These are phyloP conservation scores for Ammopiptanthus mongolicus DNA, from an alignment of 306 rosid species.

Conservation along the genomic window DNA sequence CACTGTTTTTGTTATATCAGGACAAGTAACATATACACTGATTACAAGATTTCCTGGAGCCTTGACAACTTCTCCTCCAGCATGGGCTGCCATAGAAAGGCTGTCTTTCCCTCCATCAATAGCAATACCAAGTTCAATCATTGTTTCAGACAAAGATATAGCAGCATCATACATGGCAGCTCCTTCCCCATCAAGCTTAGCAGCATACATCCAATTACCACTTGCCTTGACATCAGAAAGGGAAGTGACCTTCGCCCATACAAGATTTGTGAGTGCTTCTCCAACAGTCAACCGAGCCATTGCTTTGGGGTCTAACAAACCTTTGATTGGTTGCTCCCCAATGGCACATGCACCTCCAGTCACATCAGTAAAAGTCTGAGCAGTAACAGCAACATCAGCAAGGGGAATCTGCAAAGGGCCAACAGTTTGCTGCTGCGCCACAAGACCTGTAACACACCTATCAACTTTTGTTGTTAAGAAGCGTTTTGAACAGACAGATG, in stretches of 20 bases:
- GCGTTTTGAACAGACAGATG: constrained; percentile 78
- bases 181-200: constrained; percentile 93
- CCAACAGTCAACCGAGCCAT: constrained; percentile 96
- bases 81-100: constrained; percentile 87
- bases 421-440: constrained; percentile 90
- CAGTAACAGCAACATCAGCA: constrained; percentile 84
- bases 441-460: constrained; percentile 84
- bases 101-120: constrained; percentile 96
- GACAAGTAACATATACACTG: constrained; percentile 86
- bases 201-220: constrained; percentile 96
- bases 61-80: constrained; percentile 75
- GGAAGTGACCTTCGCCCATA: constrained; percentile 84
- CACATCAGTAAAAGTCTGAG: constrained; percentile 62
- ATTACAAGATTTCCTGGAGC: constrained; percentile 96
- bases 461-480: constrained; percentile 76
- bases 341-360: constrained; percentile 93
- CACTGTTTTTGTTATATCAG: constrained; percentile 84
- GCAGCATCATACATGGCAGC: constrained; percentile 93
- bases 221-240: constrained; percentile 92
- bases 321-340: constrained; percentile 91
- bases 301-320: constrained; percentile 80
- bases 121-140: constrained; percentile 88
- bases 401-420: constrained; percentile 88
- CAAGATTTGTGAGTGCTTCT: constrained; percentile 93
- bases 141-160: constrained; percentile 62